These are phyloP conservation scores for Leccinellum rugosiceps DNA, from an alignment of 768 basidiomycete genomes.

Conservation along the genomic window DNA sequence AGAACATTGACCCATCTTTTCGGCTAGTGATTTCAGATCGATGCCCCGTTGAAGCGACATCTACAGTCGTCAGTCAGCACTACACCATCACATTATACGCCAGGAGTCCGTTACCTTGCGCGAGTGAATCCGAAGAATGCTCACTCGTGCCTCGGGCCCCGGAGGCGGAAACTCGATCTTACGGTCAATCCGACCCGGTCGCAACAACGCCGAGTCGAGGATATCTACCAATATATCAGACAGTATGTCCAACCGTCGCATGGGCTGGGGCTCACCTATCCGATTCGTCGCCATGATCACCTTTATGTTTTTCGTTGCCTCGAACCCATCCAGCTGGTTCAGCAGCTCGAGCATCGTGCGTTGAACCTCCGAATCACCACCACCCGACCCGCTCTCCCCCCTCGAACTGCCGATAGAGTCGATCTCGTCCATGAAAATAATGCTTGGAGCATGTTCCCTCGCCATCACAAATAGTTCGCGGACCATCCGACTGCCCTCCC, in stretches of 20 bases:
- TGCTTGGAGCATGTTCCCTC: conserved; percentile 92
- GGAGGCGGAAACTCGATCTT: conserved; percentile 52
- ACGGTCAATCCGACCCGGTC: conserved; percentile 88
- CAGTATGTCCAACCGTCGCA: background rate
- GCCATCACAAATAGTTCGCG: conserved; percentile 99
- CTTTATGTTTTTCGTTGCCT: background rate
- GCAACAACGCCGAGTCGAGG: conserved; percentile 86
- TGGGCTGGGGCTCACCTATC: conserved; percentile 52
- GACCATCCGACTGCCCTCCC: conserved; percentile 72
- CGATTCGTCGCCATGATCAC: conserved; percentile 44
- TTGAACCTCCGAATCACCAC: conserved; percentile 78
- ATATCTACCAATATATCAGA: conserved; percentile 58
- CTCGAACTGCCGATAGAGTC: conserved; percentile 94
- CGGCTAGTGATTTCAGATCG: conserved; percentile 91
- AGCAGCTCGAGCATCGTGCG: background rate
- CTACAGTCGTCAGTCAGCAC: conserved; percentile 36
- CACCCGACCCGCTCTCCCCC: conserved; percentile 75
- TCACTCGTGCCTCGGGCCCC: conserved; percentile 92
- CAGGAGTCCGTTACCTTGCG: conserved; percentile 59
- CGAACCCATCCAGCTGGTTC: background rate
- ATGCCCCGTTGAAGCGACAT: conserved; percentile 99
- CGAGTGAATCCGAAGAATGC: conserved; percentile 45
- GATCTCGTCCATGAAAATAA: conserved; percentile 99
- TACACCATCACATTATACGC: background rate
- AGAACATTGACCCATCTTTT: conserved; percentile 99